These are phyloP conservation scores for Heritiera littoralis DNA, from an alignment of 345 rosid species.

Conservation along the genomic window DNA sequence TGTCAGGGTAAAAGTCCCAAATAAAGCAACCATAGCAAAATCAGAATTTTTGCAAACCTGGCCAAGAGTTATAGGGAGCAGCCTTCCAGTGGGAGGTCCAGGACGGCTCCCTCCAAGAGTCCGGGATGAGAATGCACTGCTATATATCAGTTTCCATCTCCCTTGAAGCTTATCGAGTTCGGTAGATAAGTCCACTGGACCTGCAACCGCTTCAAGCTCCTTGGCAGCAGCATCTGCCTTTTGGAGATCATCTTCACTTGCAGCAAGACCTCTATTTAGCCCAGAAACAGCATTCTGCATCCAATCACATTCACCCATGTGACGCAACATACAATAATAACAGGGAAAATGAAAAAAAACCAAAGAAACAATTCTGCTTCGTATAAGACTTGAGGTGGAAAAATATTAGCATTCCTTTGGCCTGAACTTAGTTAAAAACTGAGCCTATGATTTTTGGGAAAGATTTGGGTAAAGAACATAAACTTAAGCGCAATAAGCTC, in stretches of 20 bases:
- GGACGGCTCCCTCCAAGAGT: slow-evolving; percentile 92
- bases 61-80: slow-evolving; percentile 88
- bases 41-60: slow-evolving; percentile 49
- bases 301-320: slow-evolving; percentile 13
- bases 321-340: neutral
- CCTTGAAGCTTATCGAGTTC: slow-evolving; percentile 78
- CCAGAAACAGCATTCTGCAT: slow-evolving; percentile 80
- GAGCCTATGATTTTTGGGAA: neutral
- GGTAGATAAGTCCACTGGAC: slow-evolving; percentile 58
- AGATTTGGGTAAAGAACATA: neutral
- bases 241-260: slow-evolving; percentile 57
- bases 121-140: slow-evolving; percentile 92
- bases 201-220: slow-evolving; percentile 69
- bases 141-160: slow-evolving; percentile 80
- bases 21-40: neutral
- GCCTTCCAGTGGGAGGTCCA: slow-evolving; percentile 84
- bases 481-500: neutral
- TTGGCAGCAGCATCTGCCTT: slow-evolving; percentile 76
- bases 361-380: neutral
- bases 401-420: neutral
- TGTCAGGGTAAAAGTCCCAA: neutral
- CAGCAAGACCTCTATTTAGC: slow-evolving; percentile 86
- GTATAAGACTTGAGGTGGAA: neutral
- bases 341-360: neutral
- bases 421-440: neutral